A percentile compares a stretch with the other conserved stretches of the same genome.
These are phyloP conservation scores for Calonectria ilicicola DNA, from an alignment of 2,329 filamentous ascomycete species.

Conservation along the genomic window DNA sequence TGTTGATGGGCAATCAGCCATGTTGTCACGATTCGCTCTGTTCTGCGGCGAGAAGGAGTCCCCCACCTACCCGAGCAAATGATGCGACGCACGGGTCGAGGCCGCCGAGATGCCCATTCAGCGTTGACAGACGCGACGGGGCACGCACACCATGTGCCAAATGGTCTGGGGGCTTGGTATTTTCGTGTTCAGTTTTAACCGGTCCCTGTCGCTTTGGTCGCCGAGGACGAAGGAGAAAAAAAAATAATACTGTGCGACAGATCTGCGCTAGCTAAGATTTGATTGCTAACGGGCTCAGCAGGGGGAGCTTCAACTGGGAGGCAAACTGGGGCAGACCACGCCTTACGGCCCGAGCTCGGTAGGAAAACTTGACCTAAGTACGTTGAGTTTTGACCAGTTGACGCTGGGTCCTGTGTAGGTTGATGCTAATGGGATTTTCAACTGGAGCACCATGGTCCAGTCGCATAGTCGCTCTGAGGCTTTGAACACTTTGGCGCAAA, in stretches of 20 bases:
- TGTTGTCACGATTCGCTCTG: slow-evolving; percentile 30
- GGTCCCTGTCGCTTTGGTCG: slow-evolving; percentile 29
- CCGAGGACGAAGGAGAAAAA: slow-evolving; percentile 18
- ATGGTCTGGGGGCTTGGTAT: slow-evolving; percentile 27
- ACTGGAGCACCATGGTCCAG: slow-evolving; percentile 1
- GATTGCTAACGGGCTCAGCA: slow-evolving; percentile 38
- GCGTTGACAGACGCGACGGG: slow-evolving; percentile 35
- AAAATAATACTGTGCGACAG: slow-evolving; percentile 40
- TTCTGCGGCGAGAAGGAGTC: slow-evolving; percentile 21
- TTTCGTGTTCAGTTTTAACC: slow-evolving; percentile 43
- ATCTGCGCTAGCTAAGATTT: slow-evolving; percentile 45
- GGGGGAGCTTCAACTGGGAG: slow-evolving; percentile 31
- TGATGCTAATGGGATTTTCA: slow-evolving; percentile 17
- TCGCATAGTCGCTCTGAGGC: slow-evolving; percentile 9
- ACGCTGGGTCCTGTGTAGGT: slow-evolving; percentile 22
- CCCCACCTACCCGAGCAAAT: slow-evolving; percentile 38
- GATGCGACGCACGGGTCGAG: slow-evolving; percentile 43
- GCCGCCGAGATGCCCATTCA: slow-evolving; percentile 29
- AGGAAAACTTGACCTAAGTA: slow-evolving; percentile 24
- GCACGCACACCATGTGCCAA: slow-evolving; percentile 39
- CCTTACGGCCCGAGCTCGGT: slow-evolving; percentile 26
- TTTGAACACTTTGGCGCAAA: slow-evolving; percentile 16
- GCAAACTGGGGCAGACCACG: slow-evolving; percentile 17
- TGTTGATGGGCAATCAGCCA: slow-evolving; percentile 25
- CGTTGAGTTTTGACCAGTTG: slow-evolving; percentile 29